Percentiles rank a stretch among this genome's conserved stretches.
Evolutionary conservation across 2,329 filamentous ascomycete species (phyloP).

Genomic region (Ceratocystis papillata): DNA sequence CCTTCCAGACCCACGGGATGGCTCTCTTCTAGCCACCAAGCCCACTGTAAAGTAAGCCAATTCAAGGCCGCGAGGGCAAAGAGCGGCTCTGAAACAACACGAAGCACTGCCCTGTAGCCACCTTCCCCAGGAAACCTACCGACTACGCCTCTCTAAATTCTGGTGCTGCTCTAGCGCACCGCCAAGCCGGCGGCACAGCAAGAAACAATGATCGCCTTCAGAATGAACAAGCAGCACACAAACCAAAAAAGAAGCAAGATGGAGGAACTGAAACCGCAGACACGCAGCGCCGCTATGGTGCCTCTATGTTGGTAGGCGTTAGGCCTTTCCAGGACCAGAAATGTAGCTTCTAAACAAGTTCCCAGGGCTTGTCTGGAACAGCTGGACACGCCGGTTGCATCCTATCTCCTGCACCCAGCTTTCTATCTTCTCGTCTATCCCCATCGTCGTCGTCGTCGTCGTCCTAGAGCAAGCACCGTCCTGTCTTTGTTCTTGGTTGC

Average conservation of each 20-base stretch:
- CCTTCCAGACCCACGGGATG: background rate
- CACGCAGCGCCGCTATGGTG: background rate
- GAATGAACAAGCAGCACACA: background rate
- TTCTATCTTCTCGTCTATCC: too few relatives aligned
- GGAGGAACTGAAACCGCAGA: background rate
- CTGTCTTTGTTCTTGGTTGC: background rate
- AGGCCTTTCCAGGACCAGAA: too few relatives aligned
- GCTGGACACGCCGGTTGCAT: too few relatives aligned
- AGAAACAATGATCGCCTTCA: background rate
- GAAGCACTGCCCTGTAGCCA: background rate
- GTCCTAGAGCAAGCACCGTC: background rate
- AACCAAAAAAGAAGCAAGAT: background rate
- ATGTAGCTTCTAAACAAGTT: background rate
- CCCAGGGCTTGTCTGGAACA: background rate
- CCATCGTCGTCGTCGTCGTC: too few relatives aligned
- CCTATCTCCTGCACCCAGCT: too few relatives aligned
- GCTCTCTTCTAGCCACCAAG: background rate
- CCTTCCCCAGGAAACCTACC: background rate
- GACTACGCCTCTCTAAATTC: background rate
- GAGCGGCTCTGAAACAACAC: background rate
- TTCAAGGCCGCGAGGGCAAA: background rate
- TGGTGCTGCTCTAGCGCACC: background rate
- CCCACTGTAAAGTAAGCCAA: background rate
- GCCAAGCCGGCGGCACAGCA: constrained; percentile 7
- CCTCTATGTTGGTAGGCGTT: too few relatives aligned